These are phyloP conservation scores for Phytophthora cryptogea DNA, from an alignment of 352 stramenopile species.

Conservation along the genomic window DNA sequence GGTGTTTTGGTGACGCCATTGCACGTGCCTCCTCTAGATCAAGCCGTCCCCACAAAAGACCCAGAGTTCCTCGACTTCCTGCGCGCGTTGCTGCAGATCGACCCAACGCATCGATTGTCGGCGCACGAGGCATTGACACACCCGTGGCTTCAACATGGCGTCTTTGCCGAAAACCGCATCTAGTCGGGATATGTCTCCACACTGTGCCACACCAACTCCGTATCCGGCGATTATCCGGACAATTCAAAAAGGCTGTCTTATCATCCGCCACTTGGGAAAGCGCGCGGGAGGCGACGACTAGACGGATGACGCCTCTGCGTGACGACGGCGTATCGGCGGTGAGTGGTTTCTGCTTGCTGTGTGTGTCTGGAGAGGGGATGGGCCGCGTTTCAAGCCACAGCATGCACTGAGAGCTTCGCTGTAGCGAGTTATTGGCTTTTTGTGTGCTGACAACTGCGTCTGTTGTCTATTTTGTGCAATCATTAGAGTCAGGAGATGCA, in stretches of 20 bases:
- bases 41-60: conserved; percentile 62
- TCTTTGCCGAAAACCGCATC: conserved; percentile 62
- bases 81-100: conserved; percentile 64
- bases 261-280: conserved; percentile 8
- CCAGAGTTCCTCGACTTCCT: conserved; percentile 72
- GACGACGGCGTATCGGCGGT: conserved; percentile 27
- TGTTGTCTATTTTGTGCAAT: background rate
- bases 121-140: conserved; percentile 61
- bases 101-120: conserved; percentile 57
- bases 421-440: background rate
- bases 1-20: conserved; percentile 44
- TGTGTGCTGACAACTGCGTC: background rate
- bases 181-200: background rate
- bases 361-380: conserved; percentile 4
- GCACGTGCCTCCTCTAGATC: conserved; percentile 52
- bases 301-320: conserved; percentile 18
- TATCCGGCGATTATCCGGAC: conserved; percentile 29
- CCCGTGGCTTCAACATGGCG: conserved; percentile 64
- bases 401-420: conserved; percentile 21
- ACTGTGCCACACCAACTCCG: conserved; percentile 4
- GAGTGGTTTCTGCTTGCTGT: conserved; percentile 20
- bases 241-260: conserved; percentile 10
- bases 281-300: conserved; percentile 2
- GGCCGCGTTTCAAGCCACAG: background rate
- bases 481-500: conserved; percentile 38